Evolutionary conservation across 2,329 filamentous ascomycete genomes (phyloP), one percentile per base, ranked within the genome.

Genomic region (Venturia asperata): DNA sequence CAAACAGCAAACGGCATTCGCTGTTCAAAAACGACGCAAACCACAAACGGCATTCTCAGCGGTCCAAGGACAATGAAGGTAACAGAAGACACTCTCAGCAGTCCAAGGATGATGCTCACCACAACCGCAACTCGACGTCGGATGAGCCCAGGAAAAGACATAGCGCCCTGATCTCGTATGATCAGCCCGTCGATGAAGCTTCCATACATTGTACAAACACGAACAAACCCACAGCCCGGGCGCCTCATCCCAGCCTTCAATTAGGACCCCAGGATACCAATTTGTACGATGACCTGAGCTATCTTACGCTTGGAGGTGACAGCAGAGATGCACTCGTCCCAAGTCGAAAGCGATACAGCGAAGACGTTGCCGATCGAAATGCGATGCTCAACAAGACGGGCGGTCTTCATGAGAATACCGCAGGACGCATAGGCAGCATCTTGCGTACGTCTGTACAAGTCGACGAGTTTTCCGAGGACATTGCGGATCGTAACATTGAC

Each of bases 271-370:
- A 43, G 21, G 60, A 47, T 19, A 47, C 60, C 13, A 47, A 27
- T 34, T 27, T 62, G 17, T 62, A 27, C 21, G 60, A 43, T 34
- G 60, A 62, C 11, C n/a, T 62, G 39, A 69, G 21, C 55, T 66
- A 71, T 55, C 69, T 70, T 42, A 69, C 69, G 6, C 64, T 71
- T 7, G 69, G 70, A 41, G 69, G 68, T 2, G 70, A 72, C 55
- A 69, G 64, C 34, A 65, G 52, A 37, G 52, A 58, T 7, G 27
- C 52, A 0, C 5, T 19, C 24, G 27, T 34, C 27, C 65, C 65
- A 11, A 69, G 67, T 64, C 62, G 65, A 30, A 62, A 43, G 58
- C 66, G 49, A 37, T 87, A 85, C 68, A 85, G 82, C n/a, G 86
- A 88, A 71, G 85, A 72, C 61, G 68, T 74, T 11, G 72, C 73